Evolutionary conservation across 2,329 filamentous ascomycete species (phyloP).

Genomic region (Microsporum audouinii): DNA sequence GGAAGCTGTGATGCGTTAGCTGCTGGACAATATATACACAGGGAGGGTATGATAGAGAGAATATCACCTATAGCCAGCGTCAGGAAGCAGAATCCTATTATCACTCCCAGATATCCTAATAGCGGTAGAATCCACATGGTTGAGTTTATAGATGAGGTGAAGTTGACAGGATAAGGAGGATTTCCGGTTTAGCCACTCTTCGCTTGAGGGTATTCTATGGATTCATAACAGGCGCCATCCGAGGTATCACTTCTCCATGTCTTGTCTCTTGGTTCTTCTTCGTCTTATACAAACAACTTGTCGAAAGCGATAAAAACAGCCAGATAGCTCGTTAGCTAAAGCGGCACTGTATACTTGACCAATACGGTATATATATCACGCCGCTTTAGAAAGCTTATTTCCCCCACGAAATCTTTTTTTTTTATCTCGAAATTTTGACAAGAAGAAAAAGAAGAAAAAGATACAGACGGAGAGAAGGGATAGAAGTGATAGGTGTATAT

Average conservation of each 20-base stretch:
- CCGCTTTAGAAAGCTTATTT: not conserved
- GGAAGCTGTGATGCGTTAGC: conserved; percentile 50
- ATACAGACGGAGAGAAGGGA: not conserved
- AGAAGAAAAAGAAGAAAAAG: not conserved
- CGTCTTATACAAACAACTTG: not conserved
- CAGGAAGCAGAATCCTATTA: conserved; percentile 84
- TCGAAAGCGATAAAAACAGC: not conserved
- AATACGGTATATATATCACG: not conserved
- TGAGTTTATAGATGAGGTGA: not conserved
- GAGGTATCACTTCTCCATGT: not conserved
- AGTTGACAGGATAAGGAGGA: not conserved
- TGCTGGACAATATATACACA: not conserved
- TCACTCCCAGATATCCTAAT: conserved; percentile 75
- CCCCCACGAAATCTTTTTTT: not conserved
- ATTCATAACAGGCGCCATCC: not conserved
- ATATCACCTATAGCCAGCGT: conserved; percentile 76
- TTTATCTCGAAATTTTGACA: not conserved
- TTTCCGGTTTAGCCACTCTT: not conserved
- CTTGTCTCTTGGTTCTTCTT: not conserved
- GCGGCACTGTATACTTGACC: not conserved
- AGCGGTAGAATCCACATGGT: conserved; percentile 93
- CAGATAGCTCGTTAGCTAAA: not conserved
- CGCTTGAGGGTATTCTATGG: not conserved
- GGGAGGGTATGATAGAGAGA: conserved; percentile 19
- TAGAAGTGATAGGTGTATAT: not conserved